phyloP scores from a whole-genome alignment of 139 green algal species.

The Auxenochlorella pyrenoidosa region DNA sequence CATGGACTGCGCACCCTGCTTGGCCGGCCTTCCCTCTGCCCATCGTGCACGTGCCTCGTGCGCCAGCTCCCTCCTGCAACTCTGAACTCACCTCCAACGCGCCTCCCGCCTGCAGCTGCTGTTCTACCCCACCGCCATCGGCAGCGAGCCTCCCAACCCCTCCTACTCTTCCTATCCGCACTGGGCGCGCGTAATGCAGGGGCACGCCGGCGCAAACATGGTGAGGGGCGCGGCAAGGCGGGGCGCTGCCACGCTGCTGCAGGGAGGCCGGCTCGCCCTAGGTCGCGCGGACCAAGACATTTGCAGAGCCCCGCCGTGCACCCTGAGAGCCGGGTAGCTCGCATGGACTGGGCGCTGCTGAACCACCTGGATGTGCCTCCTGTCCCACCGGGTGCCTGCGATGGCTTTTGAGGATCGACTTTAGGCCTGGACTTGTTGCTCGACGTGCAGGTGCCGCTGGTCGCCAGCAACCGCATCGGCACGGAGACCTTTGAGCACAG shows the following conservation, averaged over 20 bases:
- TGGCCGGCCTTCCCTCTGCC: not conserved
- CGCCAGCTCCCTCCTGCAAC: not conserved
- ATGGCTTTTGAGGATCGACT: no score
- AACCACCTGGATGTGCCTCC: no score
- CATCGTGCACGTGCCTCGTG: not conserved
- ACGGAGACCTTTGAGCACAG: slow-evolving; percentile 55
- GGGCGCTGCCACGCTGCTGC: no score
- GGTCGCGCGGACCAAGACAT: no score
- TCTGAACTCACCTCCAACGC: not conserved
- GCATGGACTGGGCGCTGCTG: no score
- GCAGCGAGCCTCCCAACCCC: slow-evolving; percentile 63
- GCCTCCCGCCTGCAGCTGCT: slow-evolving; percentile 53
- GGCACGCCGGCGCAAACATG: slow-evolving; percentile 78
- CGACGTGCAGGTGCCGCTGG: slow-evolving; percentile 64
- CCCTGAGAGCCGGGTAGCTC: no score
- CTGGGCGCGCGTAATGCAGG: slow-evolving; percentile 72
- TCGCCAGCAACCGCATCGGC: slow-evolving; percentile 82
- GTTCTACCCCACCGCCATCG: slow-evolving; percentile 82
- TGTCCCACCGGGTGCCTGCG: no score
- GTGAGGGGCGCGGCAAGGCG: slow-evolving; percentile 10
- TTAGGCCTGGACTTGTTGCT: no score
- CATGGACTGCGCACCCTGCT: no score
- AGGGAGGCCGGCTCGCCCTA: no score
- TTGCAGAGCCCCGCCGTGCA: no score
- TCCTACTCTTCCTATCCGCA: slow-evolving; percentile 66